phyloP scores from a whole-genome alignment of 176 grass and related monocot genomes.

The Themeda triandra region DNA sequence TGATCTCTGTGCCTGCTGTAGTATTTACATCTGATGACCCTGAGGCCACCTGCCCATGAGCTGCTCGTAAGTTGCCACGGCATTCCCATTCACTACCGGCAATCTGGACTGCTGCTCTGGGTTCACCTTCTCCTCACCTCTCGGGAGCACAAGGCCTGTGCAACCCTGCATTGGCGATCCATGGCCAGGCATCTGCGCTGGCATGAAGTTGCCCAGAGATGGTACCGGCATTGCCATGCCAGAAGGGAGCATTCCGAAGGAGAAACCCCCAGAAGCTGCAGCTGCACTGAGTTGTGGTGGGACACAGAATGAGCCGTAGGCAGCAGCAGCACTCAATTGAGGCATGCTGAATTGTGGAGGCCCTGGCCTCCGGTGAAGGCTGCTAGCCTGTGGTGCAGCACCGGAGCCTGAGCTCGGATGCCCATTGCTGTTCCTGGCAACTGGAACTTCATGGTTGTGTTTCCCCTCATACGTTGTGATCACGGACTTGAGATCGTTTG shows the following conservation, averaged over 20 bases:
- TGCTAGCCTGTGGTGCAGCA: not conserved
- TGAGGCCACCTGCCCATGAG: conserved; percentile 52
- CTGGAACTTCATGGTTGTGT: conserved; percentile 90
- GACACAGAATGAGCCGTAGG: conserved; percentile 31
- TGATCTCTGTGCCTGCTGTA: conserved; percentile 12
- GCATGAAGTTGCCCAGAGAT: not conserved
- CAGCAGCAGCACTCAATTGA: not conserved
- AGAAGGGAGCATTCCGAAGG: conserved; percentile 43
- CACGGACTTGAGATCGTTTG: conserved; percentile 85
- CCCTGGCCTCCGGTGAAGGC: conserved; percentile 23
- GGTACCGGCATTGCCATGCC: conserved; percentile 38
- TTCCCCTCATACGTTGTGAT: conserved; percentile 86
- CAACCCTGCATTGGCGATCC: conserved; percentile 12
- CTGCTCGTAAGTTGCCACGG: conserved; percentile 29
- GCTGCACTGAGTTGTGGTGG: conserved; percentile 37
- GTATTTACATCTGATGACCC: conserved; percentile 59
- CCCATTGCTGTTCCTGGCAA: conserved; percentile 47
- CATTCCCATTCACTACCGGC: conserved; percentile 13
- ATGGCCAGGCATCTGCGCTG: conserved; percentile 29
- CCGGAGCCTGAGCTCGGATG: conserved; percentile 23
- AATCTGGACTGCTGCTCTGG: conserved; percentile 18
- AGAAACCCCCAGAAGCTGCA: conserved; percentile 35
- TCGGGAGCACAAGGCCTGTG: conserved; percentile 38
- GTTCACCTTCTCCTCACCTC: conserved; percentile 46
- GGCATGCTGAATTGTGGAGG: conserved; percentile 9